Conservation (phyloP, 192 early-diverging fungal genomes). For the Umbelopsis sp. region DNA sequence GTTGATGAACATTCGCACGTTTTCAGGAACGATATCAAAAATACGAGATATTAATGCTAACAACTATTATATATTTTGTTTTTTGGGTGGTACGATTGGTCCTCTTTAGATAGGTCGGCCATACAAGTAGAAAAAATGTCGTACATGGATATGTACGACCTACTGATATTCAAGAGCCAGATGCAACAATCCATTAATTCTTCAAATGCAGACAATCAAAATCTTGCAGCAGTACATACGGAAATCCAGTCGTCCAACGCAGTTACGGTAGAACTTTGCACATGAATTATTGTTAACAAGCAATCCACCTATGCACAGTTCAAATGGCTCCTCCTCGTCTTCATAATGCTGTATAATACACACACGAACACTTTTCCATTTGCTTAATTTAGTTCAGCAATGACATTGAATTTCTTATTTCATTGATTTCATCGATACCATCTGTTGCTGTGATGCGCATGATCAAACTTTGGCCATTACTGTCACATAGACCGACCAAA, state of each 20-base stretch:
- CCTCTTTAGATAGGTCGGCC: not conserved
- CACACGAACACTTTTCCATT: not conserved
- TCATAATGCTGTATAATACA: not conserved
- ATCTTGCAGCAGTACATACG: not conserved
- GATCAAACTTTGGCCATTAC: too few species aligned
- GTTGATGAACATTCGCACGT: not conserved
- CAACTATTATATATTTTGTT: not conserved
- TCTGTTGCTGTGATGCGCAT: too few species aligned
- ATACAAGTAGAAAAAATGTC: slow-evolving; percentile 19
- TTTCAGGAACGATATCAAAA: not conserved
- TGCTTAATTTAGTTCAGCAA: not conserved
- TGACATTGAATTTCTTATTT: not conserved
- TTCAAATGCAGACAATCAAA: not conserved
- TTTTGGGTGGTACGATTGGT: not conserved
- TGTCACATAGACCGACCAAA: too few species aligned
- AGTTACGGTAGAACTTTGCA: not conserved
- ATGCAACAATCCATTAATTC: slow-evolving; percentile 7
- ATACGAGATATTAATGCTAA: not conserved
- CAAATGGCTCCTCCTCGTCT: not conserved
- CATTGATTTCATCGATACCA: not conserved
- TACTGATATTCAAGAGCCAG: slow-evolving; percentile 14
- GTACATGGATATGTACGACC: slow-evolving; percentile 10
- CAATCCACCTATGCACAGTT: not conserved
- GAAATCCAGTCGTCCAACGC: slow-evolving; percentile 1
- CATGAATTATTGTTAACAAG: not conserved